Conservation (phyloP, 805 yeast genomes). For the baker's yeast (Saccharomyces cerevisiae) region DNA sequence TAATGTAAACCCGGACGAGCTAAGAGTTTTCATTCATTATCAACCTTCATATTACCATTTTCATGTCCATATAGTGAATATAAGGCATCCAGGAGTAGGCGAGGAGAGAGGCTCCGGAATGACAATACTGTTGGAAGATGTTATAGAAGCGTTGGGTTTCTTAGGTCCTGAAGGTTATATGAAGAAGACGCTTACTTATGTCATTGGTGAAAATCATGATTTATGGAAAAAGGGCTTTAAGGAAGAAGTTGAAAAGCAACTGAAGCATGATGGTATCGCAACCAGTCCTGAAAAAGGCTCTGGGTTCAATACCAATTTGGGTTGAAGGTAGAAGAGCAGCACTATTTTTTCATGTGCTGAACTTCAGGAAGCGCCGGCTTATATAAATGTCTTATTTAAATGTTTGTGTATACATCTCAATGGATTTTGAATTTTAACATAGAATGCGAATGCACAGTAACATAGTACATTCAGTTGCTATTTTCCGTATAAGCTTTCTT, state of each 20-base stretch:
- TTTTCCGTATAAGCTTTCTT: not conserved
- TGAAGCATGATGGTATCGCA: constrained; percentile 26
- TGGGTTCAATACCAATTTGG: not conserved
- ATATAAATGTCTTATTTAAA: not conserved
- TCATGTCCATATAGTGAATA: constrained; percentile 82
- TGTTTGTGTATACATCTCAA: not conserved
- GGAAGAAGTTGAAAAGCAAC: constrained; percentile 20
- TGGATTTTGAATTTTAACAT: not conserved
- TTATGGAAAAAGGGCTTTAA: constrained; percentile 46
- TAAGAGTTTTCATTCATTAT: constrained; percentile 80
- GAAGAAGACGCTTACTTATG: constrained; percentile 51
- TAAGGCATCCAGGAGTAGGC: constrained; percentile 59
- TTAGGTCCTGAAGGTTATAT: constrained; percentile 50
- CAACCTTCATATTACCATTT: constrained; percentile 96
- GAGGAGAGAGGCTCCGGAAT: constrained; percentile 67
- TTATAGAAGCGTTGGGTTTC: constrained; percentile 59
- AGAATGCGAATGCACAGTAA: not conserved
- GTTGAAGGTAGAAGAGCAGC: not conserved
- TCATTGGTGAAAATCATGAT: constrained; percentile 68
- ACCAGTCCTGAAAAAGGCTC: not conserved
- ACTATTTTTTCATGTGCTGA: not conserved
- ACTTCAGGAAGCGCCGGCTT: not conserved
- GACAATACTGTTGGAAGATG: constrained; percentile 72
- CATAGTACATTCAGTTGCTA: not conserved
- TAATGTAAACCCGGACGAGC: constrained; percentile 41